Evolutionary conservation across 192 early-diverging fungal species (phyloP).

Genomic region (Rhizophlyctis rosea): DNA sequence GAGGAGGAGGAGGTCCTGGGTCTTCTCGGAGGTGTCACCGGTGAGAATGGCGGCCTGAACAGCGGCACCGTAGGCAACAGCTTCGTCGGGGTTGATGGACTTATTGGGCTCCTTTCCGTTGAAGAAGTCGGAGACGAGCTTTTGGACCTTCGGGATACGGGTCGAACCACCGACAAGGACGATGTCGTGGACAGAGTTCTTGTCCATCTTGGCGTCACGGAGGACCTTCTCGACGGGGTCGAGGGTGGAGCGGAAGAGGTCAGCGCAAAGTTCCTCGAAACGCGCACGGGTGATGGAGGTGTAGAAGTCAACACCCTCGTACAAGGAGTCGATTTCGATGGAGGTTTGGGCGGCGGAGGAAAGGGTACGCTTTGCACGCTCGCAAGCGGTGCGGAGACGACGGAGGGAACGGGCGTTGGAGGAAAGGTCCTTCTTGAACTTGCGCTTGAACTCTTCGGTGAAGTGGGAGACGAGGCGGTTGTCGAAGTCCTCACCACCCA

Average conservation of each 20-base stretch:
- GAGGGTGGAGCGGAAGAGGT: constrained; percentile 85
- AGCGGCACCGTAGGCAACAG: constrained; percentile 89
- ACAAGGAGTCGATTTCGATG: constrained; percentile 87
- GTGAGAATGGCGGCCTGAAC: constrained; percentile 83
- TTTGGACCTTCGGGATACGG: constrained; percentile 90
- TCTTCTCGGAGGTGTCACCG: constrained; percentile 77
- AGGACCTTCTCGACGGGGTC: constrained; percentile 91
- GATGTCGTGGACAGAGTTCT: constrained; percentile 80
- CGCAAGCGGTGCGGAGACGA: constrained; percentile 93
- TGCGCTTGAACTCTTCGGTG: constrained; percentile 92
- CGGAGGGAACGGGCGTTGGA: constrained; percentile 85
- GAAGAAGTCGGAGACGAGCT: constrained; percentile 83
- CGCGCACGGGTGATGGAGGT: constrained; percentile 87
- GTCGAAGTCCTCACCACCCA: constrained; percentile 99
- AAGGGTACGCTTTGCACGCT: constrained; percentile 88
- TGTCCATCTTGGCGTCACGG: constrained; percentile 83
- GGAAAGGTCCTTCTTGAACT: constrained; percentile 93
- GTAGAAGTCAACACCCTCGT: constrained; percentile 89
- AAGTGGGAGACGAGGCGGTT: constrained; percentile 96
- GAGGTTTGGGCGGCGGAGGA: constrained; percentile 79
- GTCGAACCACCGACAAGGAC: constrained; percentile 92
- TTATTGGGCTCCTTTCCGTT: constrained; percentile 92
- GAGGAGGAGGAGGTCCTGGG: constrained; percentile 79
- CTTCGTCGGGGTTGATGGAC: constrained; percentile 96
- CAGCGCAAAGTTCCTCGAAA: constrained; percentile 89